Evolutionary conservation across 2,329 filamentous ascomycete species (phyloP).

Genomic region (Domatiomyces catenatus): DNA sequence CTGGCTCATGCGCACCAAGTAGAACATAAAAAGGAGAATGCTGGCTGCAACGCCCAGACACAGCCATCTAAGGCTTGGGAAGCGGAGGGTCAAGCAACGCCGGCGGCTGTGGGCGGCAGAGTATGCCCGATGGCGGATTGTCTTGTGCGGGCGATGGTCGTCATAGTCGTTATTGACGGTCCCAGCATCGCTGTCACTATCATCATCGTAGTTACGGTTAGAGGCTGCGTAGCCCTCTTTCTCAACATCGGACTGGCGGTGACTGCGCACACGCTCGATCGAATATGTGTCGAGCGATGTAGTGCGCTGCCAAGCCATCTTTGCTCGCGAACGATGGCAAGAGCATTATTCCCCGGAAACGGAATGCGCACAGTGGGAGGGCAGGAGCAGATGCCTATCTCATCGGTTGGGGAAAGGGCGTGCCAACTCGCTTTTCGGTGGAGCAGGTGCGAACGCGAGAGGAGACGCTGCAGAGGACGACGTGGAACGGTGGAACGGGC

Average conservation of each 20-base stretch:
- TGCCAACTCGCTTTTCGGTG: not conserved
- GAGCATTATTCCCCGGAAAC: not conserved
- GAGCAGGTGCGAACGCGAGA: not conserved
- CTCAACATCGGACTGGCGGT: conserved; percentile 15
- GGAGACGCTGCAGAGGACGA: not conserved
- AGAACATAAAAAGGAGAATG: conserved; percentile 62
- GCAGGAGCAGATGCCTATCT: not conserved
- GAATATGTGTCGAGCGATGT: conserved; percentile 11
- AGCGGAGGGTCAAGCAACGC: conserved; percentile 36
- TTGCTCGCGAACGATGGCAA: conserved; percentile 1
- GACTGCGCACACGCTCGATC: conserved; percentile 10
- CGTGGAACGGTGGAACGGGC: no score
- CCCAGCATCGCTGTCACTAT: conserved; percentile 7
- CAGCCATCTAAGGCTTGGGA: conserved; percentile 63
- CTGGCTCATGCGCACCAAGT: conserved; percentile 58
- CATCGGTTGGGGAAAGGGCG: not conserved
- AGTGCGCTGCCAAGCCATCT: conserved; percentile 16
- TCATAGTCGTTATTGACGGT: not conserved
- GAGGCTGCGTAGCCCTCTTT: conserved; percentile 9
- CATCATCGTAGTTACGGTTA: conserved; percentile 5
- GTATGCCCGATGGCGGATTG: conserved; percentile 25
- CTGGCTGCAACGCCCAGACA: conserved; percentile 54
- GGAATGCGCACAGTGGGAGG: not conserved
- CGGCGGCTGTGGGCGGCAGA: conserved; percentile 21
- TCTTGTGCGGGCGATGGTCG: conserved; percentile 26